Conservation (phyloP, 371 early-diverging fungal genomes). For the Umbelopsis sp. region DNA sequence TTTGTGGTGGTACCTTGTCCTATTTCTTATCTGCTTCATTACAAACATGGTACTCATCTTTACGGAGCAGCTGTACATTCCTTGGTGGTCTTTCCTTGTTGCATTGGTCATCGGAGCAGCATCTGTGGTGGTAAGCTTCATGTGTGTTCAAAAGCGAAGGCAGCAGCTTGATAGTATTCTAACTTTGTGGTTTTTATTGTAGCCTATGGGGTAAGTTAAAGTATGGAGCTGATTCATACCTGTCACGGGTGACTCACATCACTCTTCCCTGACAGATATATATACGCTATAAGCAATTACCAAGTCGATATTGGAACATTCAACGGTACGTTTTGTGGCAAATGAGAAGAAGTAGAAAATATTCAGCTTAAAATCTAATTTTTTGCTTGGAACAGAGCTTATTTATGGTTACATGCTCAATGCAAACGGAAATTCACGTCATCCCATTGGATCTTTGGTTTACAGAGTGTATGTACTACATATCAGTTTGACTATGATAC, state of each 20-base stretch:
- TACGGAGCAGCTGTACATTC: slow-evolving; percentile 54
- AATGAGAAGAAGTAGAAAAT: neutral
- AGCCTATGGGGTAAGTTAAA: slow-evolving; percentile 9
- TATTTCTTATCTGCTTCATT: slow-evolving; percentile 53
- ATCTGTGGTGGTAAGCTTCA: slow-evolving; percentile 28
- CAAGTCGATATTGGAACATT: slow-evolving; percentile 40
- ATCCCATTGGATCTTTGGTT: slow-evolving; percentile 7
- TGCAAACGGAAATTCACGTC: slow-evolving; percentile 8
- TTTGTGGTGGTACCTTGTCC: slow-evolving; percentile 68
- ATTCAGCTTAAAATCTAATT: neutral
- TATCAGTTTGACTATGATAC: too few relatives aligned
- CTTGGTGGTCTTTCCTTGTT: slow-evolving; percentile 73
- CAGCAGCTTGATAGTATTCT: neutral
- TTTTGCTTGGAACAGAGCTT: neutral
- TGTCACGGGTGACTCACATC: neutral
- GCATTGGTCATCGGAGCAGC: slow-evolving; percentile 55
- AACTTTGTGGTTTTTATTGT: neutral
- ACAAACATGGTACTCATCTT: slow-evolving; percentile 56
- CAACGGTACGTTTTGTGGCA: slow-evolving; percentile 33
- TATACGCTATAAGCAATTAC: slow-evolving; percentile 41
- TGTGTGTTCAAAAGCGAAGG: neutral
- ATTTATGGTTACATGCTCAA: slow-evolving; percentile 38
- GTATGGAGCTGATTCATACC: neutral
- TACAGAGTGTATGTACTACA: slow-evolving; percentile 2
- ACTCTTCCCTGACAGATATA: slow-evolving; percentile 27